These are phyloP conservation scores for Fusarium sp. DNA, from an alignment of 2,329 filamentous ascomycete genomes.

Conservation along the genomic window DNA sequence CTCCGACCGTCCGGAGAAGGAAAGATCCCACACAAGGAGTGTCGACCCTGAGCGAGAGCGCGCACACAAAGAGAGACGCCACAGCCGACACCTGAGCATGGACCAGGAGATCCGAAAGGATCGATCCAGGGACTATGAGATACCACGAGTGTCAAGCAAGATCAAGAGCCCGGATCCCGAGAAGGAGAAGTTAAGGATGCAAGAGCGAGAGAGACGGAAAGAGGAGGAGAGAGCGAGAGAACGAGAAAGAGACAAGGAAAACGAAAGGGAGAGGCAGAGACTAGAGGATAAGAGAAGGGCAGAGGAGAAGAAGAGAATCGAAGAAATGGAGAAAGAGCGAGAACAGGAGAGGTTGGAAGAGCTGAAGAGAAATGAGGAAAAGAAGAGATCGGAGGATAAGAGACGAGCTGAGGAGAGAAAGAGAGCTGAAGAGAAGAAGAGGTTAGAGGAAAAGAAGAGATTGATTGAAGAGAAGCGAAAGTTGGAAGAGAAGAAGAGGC, in stretches of 20 bases:
- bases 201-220: constrained; percentile 11
- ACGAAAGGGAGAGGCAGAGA: constrained; percentile 18
- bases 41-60: constrained; percentile 15
- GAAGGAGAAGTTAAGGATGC: constrained; percentile 24
- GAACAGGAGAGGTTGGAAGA: constrained; percentile 17
- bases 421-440: constrained; percentile 16
- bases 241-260: constrained; percentile 28
- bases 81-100: constrained; percentile 18
- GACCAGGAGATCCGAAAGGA: constrained; percentile 19
- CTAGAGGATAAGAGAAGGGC: constrained; percentile 25
- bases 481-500: constrained; percentile 16
- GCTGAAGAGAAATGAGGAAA: constrained; percentile 10
- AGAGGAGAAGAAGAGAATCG: constrained; percentile 10
- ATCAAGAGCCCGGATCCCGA: constrained; percentile 12
- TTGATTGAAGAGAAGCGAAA: constrained; percentile 21
- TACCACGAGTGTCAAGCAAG: constrained; percentile 13
- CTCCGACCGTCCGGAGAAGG: constrained; percentile 11
- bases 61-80: constrained; percentile 13
- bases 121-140: constrained; percentile 6
- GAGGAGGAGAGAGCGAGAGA: constrained; percentile 21
- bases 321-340: constrained; percentile 27
- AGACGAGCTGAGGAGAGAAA: constrained; percentile 9
- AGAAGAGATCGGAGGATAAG: constrained; percentile 16
- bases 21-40: constrained; percentile 6
- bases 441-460: constrained; percentile 24